Evolutionary conservation across 306 rosid genomes (phyloP), one percentile per base, ranked within the genome.

Genomic region (Prunus mira): DNA sequence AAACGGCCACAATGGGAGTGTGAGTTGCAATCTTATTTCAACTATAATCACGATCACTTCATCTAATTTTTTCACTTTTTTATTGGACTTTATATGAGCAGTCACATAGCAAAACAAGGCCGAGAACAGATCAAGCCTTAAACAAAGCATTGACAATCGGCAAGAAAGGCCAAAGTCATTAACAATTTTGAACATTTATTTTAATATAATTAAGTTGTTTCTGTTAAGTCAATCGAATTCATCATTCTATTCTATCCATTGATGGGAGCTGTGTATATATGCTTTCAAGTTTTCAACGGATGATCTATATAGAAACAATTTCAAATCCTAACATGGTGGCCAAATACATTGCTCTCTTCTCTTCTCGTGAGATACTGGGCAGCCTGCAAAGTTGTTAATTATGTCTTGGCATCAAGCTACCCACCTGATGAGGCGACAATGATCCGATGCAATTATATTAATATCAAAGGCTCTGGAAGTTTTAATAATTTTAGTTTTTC

Each of bases 241-340:
- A 80, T 80, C 73, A 66, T 63, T 77, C 67, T 57, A 63, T 52
- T 52, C 11, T 78, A 71, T 56, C 62, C 86, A 84, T 78, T 82
- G 69, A 76, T 76, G 75, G 74, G 73, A 20, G 70, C 51, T 52
- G 20, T 41, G 27, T 62, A 15, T 30, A 69, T 52, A 52, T 41
- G 62, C 24, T 80, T 75, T 73, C 76, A 83, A 43, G 72, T 71
- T 78, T 82, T 84, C 86, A 83, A 86, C 78, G 71, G 76, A 52
- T 56, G 70, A 74, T 25, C 74, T 34, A 28, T 19, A 17, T 3
- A 11, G 7, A 60, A 12, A 46, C 30, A 62, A 77, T 46, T 65
- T 69, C 17, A 27, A 68, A 49, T 78, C 28, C 25, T 3, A 86
- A 76, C 78, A 65, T 61, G 75, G 70, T 67, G 66, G 17, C 71